A percentile compares a stretch with the other conserved stretches of the same genome.
Evolutionary conservation across 208 protist species (phyloP).

Genomic region (Trypanosoma brucei): DNA sequence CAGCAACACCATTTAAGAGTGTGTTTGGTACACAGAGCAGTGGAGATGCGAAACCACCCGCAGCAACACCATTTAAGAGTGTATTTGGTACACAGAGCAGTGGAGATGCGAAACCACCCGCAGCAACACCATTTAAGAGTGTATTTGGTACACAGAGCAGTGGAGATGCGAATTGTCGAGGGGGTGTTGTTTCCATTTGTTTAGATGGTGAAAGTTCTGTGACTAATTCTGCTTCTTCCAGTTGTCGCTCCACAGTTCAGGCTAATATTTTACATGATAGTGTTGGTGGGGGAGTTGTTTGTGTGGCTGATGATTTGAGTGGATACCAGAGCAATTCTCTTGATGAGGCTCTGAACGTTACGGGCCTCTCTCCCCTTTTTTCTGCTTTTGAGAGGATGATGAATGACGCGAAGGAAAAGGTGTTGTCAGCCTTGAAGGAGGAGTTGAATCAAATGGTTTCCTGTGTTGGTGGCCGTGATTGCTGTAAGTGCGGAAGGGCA

Average conservation of each 20-base stretch:
- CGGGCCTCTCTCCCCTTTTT: no score
- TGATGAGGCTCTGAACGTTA: no score
- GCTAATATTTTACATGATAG: no score
- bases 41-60: conserved; percentile 6
- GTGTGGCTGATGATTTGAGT: no score
- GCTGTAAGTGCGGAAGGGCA: no score
- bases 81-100: conserved; percentile 8
- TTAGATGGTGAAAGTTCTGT: not conserved
- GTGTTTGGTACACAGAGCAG: not conserved
- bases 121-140: conserved; percentile 11
- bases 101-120: conserved; percentile 5
- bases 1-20: conserved; percentile 8
- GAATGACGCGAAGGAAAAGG: no score
- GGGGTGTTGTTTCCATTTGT: not conserved
- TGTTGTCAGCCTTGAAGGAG: no score
- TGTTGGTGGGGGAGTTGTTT: no score
- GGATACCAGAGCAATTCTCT: no score
- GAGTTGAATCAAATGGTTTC: no score
- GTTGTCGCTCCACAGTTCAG: not conserved
- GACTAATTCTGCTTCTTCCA: not conserved
- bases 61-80: conserved; percentile 11
- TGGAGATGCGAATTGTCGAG: not conserved
- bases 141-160: conserved; percentile 8
- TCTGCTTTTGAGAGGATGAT: no score
- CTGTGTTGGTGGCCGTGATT: no score